Base-by-base conservation (phyloP, 305 asterid species). In the Fraxinus nigra region DNA sequence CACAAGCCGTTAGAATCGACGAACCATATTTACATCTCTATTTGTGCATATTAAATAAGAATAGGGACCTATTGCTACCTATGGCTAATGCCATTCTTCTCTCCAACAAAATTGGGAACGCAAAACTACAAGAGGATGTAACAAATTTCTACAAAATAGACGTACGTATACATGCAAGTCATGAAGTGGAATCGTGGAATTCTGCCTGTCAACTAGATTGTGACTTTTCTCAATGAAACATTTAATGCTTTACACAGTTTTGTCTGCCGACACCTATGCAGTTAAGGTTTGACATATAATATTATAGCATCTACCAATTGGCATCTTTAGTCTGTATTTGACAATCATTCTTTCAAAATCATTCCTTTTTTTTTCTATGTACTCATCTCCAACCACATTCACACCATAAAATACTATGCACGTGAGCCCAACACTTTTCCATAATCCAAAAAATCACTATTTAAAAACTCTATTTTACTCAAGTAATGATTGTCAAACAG, bases 121-220 rank as follows among this genome's bases (percentile, higher is more conserved):
- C 6, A 22, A 63, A 26, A 63, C n/a, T 63, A 63, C 72, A 63
- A 26, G 20, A 63, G 65, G 20, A 0, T 26, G 14, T 8, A 24
- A 8, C 28, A 22, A 11, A 22, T 22, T 16, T 54, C 65, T 78
- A 80, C 37, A 46, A 72, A 80, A 13, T 69, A 72, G 56, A 80
- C 56, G 26, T 67, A 67, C n/a, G 32, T 16, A 43, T 43, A 34
- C 69, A 11, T 72, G 72, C 78, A 72, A 80, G 78, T 80, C 82
- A 51, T 72, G n/a, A 72, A 80, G 34, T 48, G 37, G 13, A 30
- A 72, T 28, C 7, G 13, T 72, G 83, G 83, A 80, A 72, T 80
- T 51, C 24, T 34, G 30, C 73, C 73, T 35, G 6, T 20, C 11
- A 22, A 46, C 79, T 37, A 7, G 18, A 33, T 72, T 48, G 75